These are phyloP conservation scores for Thuja plicata DNA, from an alignment of 83 land plant species.

Conservation along the genomic window DNA sequence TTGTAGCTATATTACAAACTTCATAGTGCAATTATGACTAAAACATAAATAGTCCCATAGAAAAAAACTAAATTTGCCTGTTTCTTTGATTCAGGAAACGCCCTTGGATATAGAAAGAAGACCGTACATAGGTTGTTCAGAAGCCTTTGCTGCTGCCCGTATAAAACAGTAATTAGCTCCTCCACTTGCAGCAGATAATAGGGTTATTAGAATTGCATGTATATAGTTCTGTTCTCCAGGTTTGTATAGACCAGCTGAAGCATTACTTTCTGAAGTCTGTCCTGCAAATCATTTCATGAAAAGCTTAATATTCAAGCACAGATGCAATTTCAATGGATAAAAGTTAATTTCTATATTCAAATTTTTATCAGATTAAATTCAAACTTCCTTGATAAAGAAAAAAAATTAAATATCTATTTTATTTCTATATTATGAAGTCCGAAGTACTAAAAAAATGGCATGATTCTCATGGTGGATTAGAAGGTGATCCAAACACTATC, in stretches of 20 bases:
- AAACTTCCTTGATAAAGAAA: background rate
- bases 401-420: background rate
- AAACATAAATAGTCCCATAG: background rate
- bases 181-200: constrained; percentile 22
- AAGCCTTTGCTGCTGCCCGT: constrained; percentile 24
- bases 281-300: constrained; percentile 6
- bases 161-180: constrained; percentile 26
- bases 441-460: too few relatives aligned
- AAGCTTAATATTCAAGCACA: background rate
- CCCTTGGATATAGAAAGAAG: background rate
- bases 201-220: constrained; percentile 8
- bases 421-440: background rate
- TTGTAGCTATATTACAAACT: background rate
- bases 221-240: background rate
- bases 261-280: background rate
- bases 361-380: background rate
- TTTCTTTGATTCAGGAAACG: background rate
- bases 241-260: background rate
- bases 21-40: background rate
- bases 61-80: background rate
- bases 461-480: background rate
- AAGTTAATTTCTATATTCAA: background rate
- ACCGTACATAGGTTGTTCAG: constrained; percentile 24
- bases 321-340: background rate
- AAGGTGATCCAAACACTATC: background rate